Evolutionary conservation across 139 green algal genomes (phyloP).

Genomic region (Picochlorum sp.): DNA sequence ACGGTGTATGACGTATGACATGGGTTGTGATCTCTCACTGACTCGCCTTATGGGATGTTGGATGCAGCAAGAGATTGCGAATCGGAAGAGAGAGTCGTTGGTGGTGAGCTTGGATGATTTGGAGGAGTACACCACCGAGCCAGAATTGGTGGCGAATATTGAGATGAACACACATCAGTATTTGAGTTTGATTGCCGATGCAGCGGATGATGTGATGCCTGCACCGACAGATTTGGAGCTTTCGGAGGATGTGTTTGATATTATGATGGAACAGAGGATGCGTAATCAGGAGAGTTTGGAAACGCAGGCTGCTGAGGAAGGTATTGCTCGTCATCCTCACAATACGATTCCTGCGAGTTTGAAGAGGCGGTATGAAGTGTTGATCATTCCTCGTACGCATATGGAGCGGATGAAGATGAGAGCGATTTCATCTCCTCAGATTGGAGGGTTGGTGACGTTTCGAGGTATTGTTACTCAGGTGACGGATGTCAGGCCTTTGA

Average conservation of each 20-base stretch:
- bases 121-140: slow-evolving; percentile 18
- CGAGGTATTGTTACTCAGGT: slow-evolving; percentile 86
- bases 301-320: slow-evolving; percentile 23
- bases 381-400: slow-evolving; percentile 43
- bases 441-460: slow-evolving; percentile 83
- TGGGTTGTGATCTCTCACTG: neutral
- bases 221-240: slow-evolving; percentile 26
- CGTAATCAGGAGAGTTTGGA: slow-evolving; percentile 12
- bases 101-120: slow-evolving; percentile 75
- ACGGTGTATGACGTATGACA: neutral
- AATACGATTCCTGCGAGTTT: slow-evolving; percentile 62
- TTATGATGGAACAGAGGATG: slow-evolving; percentile 51
- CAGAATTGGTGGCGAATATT: slow-evolving; percentile 45
- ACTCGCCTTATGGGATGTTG: neutral
- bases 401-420: slow-evolving; percentile 43
- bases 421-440: slow-evolving; percentile 54
- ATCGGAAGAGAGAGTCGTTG: slow-evolving; percentile 58
- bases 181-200: slow-evolving; percentile 62
- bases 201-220: slow-evolving; percentile 72
- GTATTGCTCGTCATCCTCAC: slow-evolving; percentile 20
- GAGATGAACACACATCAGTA: slow-evolving; percentile 75
- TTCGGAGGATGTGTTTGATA: slow-evolving; percentile 72
- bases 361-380: slow-evolving; percentile 79
- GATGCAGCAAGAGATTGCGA: slow-evolving; percentile 84
- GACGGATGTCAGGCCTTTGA: slow-evolving; percentile 86